Evolutionary conservation across 176 grass and related monocot species (phyloP), one percentile per base, ranked within the genome.

Genomic region (Chrysopogon serrulatus): DNA sequence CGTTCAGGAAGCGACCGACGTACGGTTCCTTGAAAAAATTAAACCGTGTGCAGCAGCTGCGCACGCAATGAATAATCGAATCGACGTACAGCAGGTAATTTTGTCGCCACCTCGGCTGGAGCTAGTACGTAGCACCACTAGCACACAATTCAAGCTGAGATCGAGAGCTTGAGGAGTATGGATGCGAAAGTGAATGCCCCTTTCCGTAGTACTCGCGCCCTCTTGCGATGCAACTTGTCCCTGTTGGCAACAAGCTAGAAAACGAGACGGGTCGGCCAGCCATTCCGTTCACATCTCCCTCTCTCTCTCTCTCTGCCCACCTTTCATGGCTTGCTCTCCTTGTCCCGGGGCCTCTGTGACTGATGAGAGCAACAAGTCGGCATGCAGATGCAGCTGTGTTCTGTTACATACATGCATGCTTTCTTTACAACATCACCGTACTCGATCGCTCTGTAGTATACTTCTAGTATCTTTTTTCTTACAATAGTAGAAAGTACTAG

Each of bases 151-250:
- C 65, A 21, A 33, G 75, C 56, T 10, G 74, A 17, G 44, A n/a
- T n/a, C n/a, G n/a, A n/a, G n/a, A n/a, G n/a, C n/a, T n/a, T n/a
- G n/a, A 51, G 26, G 32, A 7, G 27, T 21, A 33, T 65, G 43
- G 41, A 85, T 59, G 74, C 19, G 3, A 34, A 35, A 28, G 34
- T 35, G 5, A 47, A 45, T 63, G 31, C 33, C 37, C 33, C 33
- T 72, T 37, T 49, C 63, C 63, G 63, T 68, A 18, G 78, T 68
- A 80, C 64, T 80, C 36, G 64, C 54, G 14, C 64, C 64, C 78
- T 68, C 31, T 68, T 80, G 78, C 78, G 10, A 36, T 6, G 76
- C 84, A 48, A 64, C 76, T 86, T 73, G 84, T 14, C 67, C 67
- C 31, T 31, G 14, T 86, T 72, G 24, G 1, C 23, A 65, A 51